A percentile compares a stretch with the other conserved stretches of the same genome.
Conservation (phyloP, 192 early-diverging fungal genomes). For the Backusella australiensis region DNA sequence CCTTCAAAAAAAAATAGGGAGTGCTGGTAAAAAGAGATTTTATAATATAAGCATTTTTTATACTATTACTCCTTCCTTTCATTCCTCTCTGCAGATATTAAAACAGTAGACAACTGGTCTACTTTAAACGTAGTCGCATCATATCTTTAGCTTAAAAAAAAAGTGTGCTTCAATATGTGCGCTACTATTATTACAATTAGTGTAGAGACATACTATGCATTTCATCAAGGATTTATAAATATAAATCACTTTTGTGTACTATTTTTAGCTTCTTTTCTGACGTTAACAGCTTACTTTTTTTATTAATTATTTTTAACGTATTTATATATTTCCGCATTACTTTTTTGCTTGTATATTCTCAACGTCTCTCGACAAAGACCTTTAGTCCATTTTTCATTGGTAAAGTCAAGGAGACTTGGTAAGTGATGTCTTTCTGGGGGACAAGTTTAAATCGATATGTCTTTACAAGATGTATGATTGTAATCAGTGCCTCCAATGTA, state of each 20-base stretch:
- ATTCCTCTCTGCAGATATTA: neutral
- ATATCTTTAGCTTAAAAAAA: neutral
- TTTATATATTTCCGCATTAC: too few relatives aligned
- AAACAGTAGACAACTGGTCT: neutral
- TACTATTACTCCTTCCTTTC: neutral
- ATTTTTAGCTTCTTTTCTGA: too few relatives aligned
- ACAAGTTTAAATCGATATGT: constrained; percentile 37
- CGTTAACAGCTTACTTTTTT: neutral
- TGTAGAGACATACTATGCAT: too few relatives aligned
- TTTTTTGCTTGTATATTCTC: neutral
- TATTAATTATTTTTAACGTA: too few relatives aligned
- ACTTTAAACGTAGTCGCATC: neutral
- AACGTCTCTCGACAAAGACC: constrained; percentile 26
- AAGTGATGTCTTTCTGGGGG: constrained; percentile 26
- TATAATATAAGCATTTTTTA: neutral
- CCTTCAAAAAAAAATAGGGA: neutral
- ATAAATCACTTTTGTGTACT: too few relatives aligned
- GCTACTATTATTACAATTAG: too few relatives aligned
- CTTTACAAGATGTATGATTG: constrained; percentile 36
- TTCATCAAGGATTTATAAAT: too few relatives aligned
- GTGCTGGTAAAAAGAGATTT: neutral
- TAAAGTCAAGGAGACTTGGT: constrained; percentile 22
- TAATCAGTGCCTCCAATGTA: constrained; percentile 39
- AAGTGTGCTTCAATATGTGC: too few relatives aligned
- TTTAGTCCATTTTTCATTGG: constrained; percentile 36